Evolutionary conservation across 805 yeast species (phyloP), one percentile per base, ranked within the genome.

Genomic region (Candida sphagnicola): DNA sequence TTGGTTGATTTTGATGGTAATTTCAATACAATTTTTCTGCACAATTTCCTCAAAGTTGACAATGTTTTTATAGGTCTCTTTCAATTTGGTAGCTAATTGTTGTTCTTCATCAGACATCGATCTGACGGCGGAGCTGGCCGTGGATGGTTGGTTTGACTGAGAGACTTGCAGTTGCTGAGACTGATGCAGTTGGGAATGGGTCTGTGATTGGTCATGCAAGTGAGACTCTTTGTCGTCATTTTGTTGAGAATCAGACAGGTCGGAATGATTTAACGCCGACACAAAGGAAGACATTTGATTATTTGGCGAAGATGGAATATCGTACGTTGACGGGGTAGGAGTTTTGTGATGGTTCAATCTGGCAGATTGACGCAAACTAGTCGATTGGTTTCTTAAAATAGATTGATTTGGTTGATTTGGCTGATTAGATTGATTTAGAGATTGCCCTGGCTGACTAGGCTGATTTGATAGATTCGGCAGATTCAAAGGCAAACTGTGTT

Each of bases 11-110:
- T 80, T 56, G 60, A 73, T 53, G 62, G 83, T 61, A 58, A 74
- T 58, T 53, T 79, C 72, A 53, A 77, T 70, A 53, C 88, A 85
- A 45, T 80, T 79, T 46, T 80, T 82, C 54, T 82, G 89, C 15
- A 83, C 77, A 39, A 77, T 77, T 40, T 78, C 78, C 61, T 83
- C 90, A 44, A 76, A 72, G 45, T 77, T 76, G 33, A 83, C 79
- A 29, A 83, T 84, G 36, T 75, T 68, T 49, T 82, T 81, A 57
- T 83, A 84, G 3, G 88, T 81, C 52, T 83, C 89, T 56, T 84
- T 87, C 18, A 84, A 57, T 53, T 82, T 82, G 2, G 82, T 69
- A 2, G 86, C 86, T 34, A 84, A 62, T 36, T 77, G 77, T 48
- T 77, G 84, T 54, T 78, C 85, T 51, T 78, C 84, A 35, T 74